Conservation (phyloP, 78 protist genomes). For the Planoprotostelium fungivorum region DNA sequence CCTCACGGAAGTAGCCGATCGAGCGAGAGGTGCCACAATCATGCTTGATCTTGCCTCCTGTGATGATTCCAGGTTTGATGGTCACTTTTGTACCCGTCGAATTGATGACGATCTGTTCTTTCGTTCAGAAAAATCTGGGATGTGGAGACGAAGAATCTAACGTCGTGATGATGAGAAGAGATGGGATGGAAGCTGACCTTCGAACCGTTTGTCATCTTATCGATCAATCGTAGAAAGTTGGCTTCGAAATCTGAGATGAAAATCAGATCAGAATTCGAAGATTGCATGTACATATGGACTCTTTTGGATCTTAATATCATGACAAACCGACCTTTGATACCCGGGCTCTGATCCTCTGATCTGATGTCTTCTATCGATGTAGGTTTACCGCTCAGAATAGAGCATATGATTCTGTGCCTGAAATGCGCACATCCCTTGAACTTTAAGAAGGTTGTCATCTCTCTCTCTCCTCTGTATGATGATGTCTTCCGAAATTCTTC, state of each 20-base stretch:
- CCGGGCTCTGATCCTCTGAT: slow-evolving; percentile 59
- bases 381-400: slow-evolving; percentile 45
- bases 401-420: slow-evolving; percentile 51
- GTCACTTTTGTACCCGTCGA: slow-evolving; percentile 40
- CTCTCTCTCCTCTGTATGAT: too few species aligned
- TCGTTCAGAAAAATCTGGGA: too few species aligned
- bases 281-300: not conserved
- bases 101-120: slow-evolving; percentile 33
- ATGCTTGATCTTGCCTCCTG: slow-evolving; percentile 50
- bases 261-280: not conserved
- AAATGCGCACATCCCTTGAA: slow-evolving; percentile 53
- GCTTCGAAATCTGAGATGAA: slow-evolving; percentile 45
- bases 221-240: slow-evolving; percentile 44
- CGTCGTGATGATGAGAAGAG: too few species aligned
- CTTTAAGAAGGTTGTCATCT: slow-evolving; percentile 23
- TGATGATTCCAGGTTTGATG: slow-evolving; percentile 45
- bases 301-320: too few species aligned
- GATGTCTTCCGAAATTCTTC: not conserved
- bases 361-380: slow-evolving; percentile 53
- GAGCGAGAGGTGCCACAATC: slow-evolving; percentile 46
- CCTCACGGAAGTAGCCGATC: slow-evolving; percentile 29
- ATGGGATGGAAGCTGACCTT: not conserved
- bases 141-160: too few species aligned
- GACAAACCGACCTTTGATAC: slow-evolving; percentile 8
- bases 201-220: slow-evolving; percentile 57